These are phyloP conservation scores for Oryza nivara DNA, from an alignment of 176 grass and related monocot species.

Conservation along the genomic window DNA sequence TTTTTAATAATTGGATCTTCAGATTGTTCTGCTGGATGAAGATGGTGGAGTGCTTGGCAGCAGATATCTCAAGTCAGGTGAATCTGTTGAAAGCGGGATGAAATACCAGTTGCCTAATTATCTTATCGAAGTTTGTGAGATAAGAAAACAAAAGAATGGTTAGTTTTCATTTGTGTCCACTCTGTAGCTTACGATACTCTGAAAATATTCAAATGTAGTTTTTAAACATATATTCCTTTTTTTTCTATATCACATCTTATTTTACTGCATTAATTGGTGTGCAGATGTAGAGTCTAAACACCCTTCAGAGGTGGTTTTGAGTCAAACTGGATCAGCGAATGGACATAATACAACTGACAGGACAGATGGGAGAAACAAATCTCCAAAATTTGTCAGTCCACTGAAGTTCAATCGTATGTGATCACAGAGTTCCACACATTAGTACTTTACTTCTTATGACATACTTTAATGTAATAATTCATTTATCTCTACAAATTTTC, in stretches of 20 bases:
- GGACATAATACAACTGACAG: constrained; percentile 38
- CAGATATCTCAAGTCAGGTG: constrained; percentile 69
- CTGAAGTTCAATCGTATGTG: constrained; percentile 41
- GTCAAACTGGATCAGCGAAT: constrained; percentile 10
- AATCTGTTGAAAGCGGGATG: constrained; percentile 61
- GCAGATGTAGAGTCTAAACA: constrained; percentile 33
- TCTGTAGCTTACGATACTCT: background rate
- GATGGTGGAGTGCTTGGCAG: constrained; percentile 54
- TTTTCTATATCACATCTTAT: constrained; percentile 20
- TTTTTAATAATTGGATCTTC: constrained; percentile 34
- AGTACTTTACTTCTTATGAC: constrained; percentile 2
- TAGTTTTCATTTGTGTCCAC: constrained; percentile 35
- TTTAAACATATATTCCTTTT: background rate
- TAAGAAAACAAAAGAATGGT: constrained; percentile 49
- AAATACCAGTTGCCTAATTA: constrained; percentile 62
- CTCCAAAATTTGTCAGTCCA: constrained; percentile 55
- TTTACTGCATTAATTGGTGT: constrained; percentile 15
- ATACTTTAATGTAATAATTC: constrained; percentile 3
- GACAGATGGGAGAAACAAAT: constrained; percentile 20
- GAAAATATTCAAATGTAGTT: background rate
- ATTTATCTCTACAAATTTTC: constrained; percentile 34
- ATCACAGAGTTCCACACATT: background rate
- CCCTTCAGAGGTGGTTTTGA: constrained; percentile 31
- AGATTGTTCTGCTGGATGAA: constrained; percentile 75
- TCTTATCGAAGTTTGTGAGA: constrained; percentile 65